Evolutionary conservation across 345 rosid species (phyloP), one percentile per base, ranked within the genome.

Genomic region (Acer yangbiense): DNA sequence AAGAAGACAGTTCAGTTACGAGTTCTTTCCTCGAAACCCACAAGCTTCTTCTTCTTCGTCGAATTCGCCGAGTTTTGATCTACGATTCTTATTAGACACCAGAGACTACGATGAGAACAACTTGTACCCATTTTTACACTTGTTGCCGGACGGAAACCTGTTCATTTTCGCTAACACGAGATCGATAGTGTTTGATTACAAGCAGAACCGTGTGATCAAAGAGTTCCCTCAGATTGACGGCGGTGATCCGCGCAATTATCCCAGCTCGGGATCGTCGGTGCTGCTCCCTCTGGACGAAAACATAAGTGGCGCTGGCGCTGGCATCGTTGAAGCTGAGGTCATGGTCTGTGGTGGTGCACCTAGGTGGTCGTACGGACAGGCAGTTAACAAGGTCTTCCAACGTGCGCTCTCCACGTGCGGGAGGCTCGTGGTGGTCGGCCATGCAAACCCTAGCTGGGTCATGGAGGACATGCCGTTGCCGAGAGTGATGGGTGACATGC

Each of bases 401-500:
- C 83, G 77, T 39, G 98, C 97, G 16, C 60, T 32, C 54, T 81
- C 89, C n/a, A 78, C 93, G 0, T 95, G 98, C 60, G 98, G 97
- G 52, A 81, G 97, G 76, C 82, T 95, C n/a, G 84, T 71, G 76
- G 85, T 71, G 77, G 85, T 88, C 23, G 65, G 77, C 67, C 79
- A 73, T 58, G 74, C 39, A 16, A 80, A 86, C 80, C 92, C 93
- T 48, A 75, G 20, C 0, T 95, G 98, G 98, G 76, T 68, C 46
- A 89, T 91, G 93, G 98, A 93, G 80, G 68, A 83, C 39, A 90
- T 93, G 95, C 97, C 98, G 0, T 50, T 83, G 5, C 86, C 89
- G 10, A 87, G 98, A 70, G 93, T 89, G n/a, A 93, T 95, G 98
- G 88, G 95, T 0, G 98, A 95, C 75, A 93, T 93, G 98, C 54